Evolutionary conservation across 768 basidiomycete genomes (phyloP).

Genomic region (Rhodotorula toruloides): DNA sequence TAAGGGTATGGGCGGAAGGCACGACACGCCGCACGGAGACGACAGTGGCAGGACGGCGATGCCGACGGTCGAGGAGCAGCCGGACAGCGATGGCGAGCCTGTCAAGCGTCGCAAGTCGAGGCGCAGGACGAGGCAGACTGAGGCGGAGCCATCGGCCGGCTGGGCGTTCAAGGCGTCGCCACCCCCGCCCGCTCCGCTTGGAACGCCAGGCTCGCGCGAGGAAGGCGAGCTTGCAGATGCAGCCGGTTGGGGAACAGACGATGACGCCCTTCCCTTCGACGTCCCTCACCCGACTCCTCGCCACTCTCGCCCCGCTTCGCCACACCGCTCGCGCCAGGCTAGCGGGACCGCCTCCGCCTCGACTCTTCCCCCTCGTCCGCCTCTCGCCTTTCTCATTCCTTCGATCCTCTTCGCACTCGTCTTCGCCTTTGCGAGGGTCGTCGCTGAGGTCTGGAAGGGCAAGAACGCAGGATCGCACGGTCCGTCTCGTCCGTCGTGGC

Average conservation of each 20-base stretch:
- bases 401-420: constrained; percentile 27
- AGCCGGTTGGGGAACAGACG: constrained; percentile 28
- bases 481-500: too few species aligned
- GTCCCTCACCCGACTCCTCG: constrained; percentile 15
- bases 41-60: background rate
- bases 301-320: constrained; percentile 5
- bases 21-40: too few species aligned
- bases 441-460: background rate
- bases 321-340: constrained; percentile 2
- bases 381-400: constrained; percentile 24
- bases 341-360: background rate
- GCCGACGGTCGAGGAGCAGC: background rate
- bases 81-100: background rate
- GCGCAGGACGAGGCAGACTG: too few species aligned
- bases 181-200: background rate
- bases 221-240: background rate
- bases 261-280: constrained; percentile 22
- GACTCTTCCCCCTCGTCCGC: constrained; percentile 29
- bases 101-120: background rate
- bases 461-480: too few species aligned
- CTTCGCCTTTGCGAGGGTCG: constrained; percentile 19
- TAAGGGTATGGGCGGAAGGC: background rate
- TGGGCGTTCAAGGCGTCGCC: background rate
- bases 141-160: too few species aligned
- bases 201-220: background rate